Conservation (phyloP, 1,284 basidiomycete species). For the Pterulicium gracile region DNA sequence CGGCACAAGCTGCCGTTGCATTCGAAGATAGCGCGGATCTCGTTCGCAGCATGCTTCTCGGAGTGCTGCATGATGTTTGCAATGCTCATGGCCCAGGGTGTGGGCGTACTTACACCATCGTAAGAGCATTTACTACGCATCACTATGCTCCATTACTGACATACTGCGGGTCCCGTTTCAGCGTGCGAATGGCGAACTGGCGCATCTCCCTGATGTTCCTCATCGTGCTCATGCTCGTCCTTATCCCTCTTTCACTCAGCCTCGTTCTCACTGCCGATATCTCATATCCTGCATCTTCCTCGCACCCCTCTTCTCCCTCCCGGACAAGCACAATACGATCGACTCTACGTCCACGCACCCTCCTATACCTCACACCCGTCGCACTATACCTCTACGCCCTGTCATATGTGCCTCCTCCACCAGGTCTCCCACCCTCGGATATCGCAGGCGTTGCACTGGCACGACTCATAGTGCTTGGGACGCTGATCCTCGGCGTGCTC, state of each 20-base stretch:
- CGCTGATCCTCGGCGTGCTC: conserved; percentile 56
- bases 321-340: background rate
- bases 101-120: conserved; percentile 38
- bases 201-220: conserved; percentile 46
- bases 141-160: background rate
- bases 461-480: conserved; percentile 66
- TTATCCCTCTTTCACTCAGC: conserved; percentile 51
- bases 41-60: conserved; percentile 57
- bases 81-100: conserved; percentile 54
- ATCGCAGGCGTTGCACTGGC: conserved; percentile 36
- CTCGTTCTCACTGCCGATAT: conserved; percentile 38
- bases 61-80: conserved; percentile 59
- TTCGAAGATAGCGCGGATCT: conserved; percentile 37
- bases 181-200: conserved; percentile 57
- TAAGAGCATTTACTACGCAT: conserved; percentile 18
- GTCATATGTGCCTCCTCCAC: conserved; percentile 57
- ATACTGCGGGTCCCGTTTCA: conserved; percentile 13
- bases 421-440: conserved; percentile 30
- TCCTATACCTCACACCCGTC: conserved; percentile 40
- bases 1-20: conserved; percentile 27
- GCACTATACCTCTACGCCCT: conserved; percentile 44
- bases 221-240: conserved; percentile 42
- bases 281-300: background rate
- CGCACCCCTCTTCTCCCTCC: conserved; percentile 6
- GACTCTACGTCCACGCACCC: conserved; percentile 19